Evolutionary conservation across 345 rosid genomes (phyloP).

Genomic region (Linum usitatissimum): DNA sequence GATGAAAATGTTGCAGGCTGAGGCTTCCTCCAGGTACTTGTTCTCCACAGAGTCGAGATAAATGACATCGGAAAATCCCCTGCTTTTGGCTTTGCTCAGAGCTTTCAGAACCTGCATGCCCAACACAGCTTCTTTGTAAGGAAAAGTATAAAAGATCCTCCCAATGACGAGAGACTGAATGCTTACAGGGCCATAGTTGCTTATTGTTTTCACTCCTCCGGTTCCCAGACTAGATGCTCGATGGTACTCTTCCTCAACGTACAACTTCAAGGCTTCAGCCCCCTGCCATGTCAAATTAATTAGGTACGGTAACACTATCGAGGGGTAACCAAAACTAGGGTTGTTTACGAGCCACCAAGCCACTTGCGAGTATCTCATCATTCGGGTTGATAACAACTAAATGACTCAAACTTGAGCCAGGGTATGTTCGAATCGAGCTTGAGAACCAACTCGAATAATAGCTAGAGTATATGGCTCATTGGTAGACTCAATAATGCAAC

Average conservation of each 20-base stretch:
- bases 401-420: no score
- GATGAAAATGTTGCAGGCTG: constrained; percentile 6
- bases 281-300: constrained; percentile 26
- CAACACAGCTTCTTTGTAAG: not conserved
- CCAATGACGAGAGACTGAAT: not conserved
- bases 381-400: no score
- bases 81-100: constrained; percentile 27
- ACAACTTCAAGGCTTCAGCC: constrained; percentile 43
- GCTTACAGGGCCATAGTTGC: constrained; percentile 68
- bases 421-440: no score
- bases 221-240: constrained; percentile 59
- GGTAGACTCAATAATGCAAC: no score
- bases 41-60: constrained; percentile 4
- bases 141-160: not conserved
- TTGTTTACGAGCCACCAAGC: no score
- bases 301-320: not conserved
- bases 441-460: no score
- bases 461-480: no score
- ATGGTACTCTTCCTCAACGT: constrained; percentile 44
- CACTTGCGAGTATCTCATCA: no score
- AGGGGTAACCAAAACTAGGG: no score
- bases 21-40: constrained; percentile 3
- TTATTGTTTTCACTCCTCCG: constrained; percentile 54
- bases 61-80: constrained; percentile 7
- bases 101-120: constrained; percentile 52